Evolutionary conservation across 345 rosid species (phyloP), one percentile per base, ranked within the genome.

Genomic region (Microthlaspi erraticum): DNA sequence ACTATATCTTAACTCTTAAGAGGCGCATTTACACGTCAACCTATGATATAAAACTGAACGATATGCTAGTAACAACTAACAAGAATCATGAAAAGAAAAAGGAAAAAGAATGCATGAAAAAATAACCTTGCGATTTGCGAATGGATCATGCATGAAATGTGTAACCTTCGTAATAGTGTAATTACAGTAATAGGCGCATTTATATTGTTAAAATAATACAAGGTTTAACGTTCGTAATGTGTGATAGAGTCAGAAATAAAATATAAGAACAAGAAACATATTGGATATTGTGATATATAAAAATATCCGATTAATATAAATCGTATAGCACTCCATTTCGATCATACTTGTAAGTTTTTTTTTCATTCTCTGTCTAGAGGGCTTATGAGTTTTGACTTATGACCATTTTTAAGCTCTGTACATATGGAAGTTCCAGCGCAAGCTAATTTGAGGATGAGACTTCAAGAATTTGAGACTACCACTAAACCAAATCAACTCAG

Each of bases 21-120:
- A 60, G 29, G 44, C 26, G 42, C 76, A 51, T 43, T 71, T 62
- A 53, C 76, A 71, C 69, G 69, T 52, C 69, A 12, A 62, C 48
- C 50, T 63, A 45, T 13, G 1, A 42, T 31, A 64, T 33, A 42
- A 18, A 50, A 70, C 16, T 60, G 52, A 18, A 50, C 34, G 18
- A 12, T 32, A 18, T 60, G 66, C 10, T 46, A 26, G 29, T 26
- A 26, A 26, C 29, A 26, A 26, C 4, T 26, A 26, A 26, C 29
- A 26, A 3, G 29, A 26, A 26, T 26, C 29, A 26, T 26, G 23
- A 20, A 20, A 20, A 20, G 2, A 20, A 20, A 20, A 1, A 20
- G 2, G 2, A 20, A 1, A 20, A 20, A 20, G 1, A 20, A 20
- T 20, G 23, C 23, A 20, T 20, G 29, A 26, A 26, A 26, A 26